Evolutionary conservation across 108 stramenopile genomes (phyloP).

Genomic region (Skeletonema tropicum): DNA sequence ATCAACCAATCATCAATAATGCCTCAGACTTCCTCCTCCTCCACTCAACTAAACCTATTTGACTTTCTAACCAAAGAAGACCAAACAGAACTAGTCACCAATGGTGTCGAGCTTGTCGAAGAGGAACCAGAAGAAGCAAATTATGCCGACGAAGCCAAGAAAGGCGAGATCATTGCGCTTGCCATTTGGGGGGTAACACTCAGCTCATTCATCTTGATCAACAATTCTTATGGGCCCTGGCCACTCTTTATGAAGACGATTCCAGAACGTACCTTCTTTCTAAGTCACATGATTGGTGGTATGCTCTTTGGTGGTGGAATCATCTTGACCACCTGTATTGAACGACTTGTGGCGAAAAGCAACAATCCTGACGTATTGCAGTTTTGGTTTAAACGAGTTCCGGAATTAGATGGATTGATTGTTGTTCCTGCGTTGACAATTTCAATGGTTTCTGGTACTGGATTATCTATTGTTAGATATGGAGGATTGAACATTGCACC

Average conservation of each 20-base stretch:
- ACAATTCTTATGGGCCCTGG: constrained; percentile 61
- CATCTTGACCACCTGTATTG: constrained; percentile 55
- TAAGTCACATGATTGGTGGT: constrained; percentile 58
- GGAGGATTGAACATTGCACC: constrained; percentile 64
- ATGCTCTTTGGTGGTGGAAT: constrained; percentile 69
- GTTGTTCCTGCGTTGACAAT: constrained; percentile 66
- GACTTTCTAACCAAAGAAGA: constrained; percentile 15
- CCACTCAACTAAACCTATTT: constrained; percentile 7
- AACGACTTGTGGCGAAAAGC: constrained; percentile 49
- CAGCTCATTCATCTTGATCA: constrained; percentile 58
- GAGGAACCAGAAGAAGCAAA: constrained; percentile 17
- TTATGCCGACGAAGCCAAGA: constrained; percentile 50
- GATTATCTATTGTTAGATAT: constrained; percentile 55
- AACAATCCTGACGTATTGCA: constrained; percentile 49
- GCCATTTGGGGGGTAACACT: constrained; percentile 50
- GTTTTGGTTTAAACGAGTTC: constrained; percentile 71
- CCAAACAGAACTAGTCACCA: constrained; percentile 17
- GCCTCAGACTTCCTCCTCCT: neutral
- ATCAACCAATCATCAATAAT: neutral
- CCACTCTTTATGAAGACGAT: constrained; percentile 50
- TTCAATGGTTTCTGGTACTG: constrained; percentile 58
- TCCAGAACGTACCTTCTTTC: constrained; percentile 55
- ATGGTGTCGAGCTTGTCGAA: constrained; percentile 14
- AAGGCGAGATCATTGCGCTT: constrained; percentile 48
- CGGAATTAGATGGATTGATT: constrained; percentile 53